These are phyloP conservation scores for Cyanidium caldarium DNA, from an alignment of 23 red algal genomes.

Conservation along the genomic window DNA sequence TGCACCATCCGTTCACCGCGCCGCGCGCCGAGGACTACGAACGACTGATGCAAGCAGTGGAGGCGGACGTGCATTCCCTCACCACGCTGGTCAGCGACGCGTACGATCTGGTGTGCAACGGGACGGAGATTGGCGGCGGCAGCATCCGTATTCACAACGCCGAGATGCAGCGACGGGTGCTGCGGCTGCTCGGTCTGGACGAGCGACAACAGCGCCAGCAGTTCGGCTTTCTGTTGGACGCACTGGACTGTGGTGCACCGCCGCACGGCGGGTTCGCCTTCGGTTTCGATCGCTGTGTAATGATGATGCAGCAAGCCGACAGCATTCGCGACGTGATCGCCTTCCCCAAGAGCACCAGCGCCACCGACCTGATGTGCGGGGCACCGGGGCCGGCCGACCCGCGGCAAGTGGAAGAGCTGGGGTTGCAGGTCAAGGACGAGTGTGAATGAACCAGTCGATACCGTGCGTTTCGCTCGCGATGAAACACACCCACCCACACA, in stretches of 20 bases:
- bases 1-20: constrained; percentile 96
- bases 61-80: not conserved
- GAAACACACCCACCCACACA: too few relatives aligned
- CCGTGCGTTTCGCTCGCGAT: too few relatives aligned
- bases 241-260: constrained; percentile 75
- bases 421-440: constrained; percentile 19
- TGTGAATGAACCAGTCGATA: too few relatives aligned
- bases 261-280: constrained; percentile 96
- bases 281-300: constrained; percentile 78
- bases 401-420: constrained; percentile 46
- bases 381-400: constrained; percentile 39
- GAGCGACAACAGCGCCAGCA: constrained; percentile 52
- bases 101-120: constrained; percentile 98
- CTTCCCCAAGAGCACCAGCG: constrained; percentile 93
- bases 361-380: constrained; percentile 77
- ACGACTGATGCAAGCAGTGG: constrained; percentile 1
- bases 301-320: constrained; percentile 59
- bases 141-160: constrained; percentile 84
- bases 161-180: constrained; percentile 49
- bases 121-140: constrained; percentile 88
- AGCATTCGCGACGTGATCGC: constrained; percentile 92
- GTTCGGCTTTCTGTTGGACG: constrained; percentile 97
- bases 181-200: constrained; percentile 36
- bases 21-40: constrained; percentile 36
- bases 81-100: constrained; percentile 1